phyloP scores from a whole-genome alignment of 2,329 filamentous ascomycete genomes.

The Botryosphaeria dothidea region DNA sequence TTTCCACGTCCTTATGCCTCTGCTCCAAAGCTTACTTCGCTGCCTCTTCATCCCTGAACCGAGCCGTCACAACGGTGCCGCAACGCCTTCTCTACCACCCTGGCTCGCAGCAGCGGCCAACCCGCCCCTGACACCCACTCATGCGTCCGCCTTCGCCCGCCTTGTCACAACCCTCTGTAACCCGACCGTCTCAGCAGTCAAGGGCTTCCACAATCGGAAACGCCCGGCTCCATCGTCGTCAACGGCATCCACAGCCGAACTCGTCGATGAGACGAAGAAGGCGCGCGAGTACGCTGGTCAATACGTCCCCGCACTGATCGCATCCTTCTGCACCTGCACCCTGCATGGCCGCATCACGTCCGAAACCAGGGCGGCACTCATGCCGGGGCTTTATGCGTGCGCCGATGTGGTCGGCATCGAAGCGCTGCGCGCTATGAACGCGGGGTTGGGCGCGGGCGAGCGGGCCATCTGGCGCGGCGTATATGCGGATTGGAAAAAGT shows the following conservation, averaged over 20 bases:
- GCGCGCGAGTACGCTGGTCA: constrained; percentile 59
- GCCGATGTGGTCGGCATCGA: constrained; percentile 35
- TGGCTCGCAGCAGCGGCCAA: constrained; percentile 50
- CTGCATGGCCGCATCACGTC: constrained; percentile 51
- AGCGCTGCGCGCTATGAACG: constrained; percentile 38
- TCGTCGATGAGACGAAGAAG: constrained; percentile 62
- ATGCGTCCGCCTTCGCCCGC: constrained; percentile 51
- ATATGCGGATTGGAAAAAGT: constrained; percentile 37
- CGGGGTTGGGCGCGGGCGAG: constrained; percentile 34
- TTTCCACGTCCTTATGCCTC: constrained; percentile 58
- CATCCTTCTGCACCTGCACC: constrained; percentile 57
- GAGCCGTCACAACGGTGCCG: constrained; percentile 15
- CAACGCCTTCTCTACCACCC: constrained; percentile 28
- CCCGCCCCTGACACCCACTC: constrained; percentile 61
- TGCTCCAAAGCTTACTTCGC: constrained; percentile 56
- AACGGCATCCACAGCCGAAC: constrained; percentile 27
- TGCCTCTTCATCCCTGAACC: constrained; percentile 55
- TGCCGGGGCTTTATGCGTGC: constrained; percentile 52
- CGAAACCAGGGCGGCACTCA: constrained; percentile 58
- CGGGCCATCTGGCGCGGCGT: constrained; percentile 39
- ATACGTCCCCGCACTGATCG: constrained; percentile 59
- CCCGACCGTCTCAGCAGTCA: constrained; percentile 59
- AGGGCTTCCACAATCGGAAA: constrained; percentile 39
- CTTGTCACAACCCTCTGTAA: constrained; percentile 63
- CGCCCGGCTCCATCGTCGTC: constrained; percentile 20